Evolutionary conservation across 306 rosid species (phyloP), one percentile per base, ranked within the genome.

Genomic region (Vigna unguiculata): DNA sequence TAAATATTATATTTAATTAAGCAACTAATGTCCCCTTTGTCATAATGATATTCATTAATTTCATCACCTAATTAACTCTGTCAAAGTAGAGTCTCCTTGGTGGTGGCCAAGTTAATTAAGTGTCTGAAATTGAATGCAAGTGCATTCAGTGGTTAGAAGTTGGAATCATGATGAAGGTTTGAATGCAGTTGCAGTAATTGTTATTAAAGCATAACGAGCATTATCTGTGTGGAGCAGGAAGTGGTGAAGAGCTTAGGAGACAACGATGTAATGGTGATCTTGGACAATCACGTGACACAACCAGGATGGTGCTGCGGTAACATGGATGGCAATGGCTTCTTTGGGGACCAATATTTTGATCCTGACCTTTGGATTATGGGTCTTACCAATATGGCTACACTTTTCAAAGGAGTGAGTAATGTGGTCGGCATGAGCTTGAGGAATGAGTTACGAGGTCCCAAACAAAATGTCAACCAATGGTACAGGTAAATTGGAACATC

Each of bases 281-380:
- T 93, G 81, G 98, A 93, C 81, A 93, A 93, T 72, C 95, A 89
- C 64, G 14, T 91, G 32, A 88, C 83, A 43, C 68, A 81, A 52
- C 95, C 97, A 1, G 87, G 87, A 32, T 93, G 98, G 98, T 93
- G 98, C 55, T 93, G 98, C 83, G 78, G 90, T 68, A 58, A n/a
- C 78, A 15, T 2, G 3, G 98, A 93, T 17, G 93, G 84, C 32
- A 85, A 85, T 70, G 98, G 98, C n/a, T 93, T 93, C 81, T 93
- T 93, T 8, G 96, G 95, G 0, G 96, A 93, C 81, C 51, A 69
- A 54, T 77, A 80, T 67, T 89, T 93, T 60, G 79, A 88, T 67
- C 95, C 98, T 0, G 82, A 86, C 69, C 81, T 80, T 3, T 93
- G 97, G 96, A 59, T 89, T 51, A 41, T 25, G 19, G 96, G 95